Base-by-base conservation (phyloP, 2,329 filamentous ascomycete genomes). In the Aspergillus sp. region DNA sequence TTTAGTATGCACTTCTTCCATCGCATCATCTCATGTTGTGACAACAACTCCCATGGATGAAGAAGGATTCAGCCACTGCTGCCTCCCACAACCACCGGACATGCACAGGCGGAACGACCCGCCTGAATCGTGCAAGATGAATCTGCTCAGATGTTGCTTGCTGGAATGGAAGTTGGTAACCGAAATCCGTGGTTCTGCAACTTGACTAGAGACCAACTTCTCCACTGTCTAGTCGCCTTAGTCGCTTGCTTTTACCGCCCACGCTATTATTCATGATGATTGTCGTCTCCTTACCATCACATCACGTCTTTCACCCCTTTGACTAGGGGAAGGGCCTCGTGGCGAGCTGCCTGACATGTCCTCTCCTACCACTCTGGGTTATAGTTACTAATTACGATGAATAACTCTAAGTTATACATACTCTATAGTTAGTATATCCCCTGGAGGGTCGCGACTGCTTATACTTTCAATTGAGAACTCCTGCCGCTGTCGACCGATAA, bases 171-270 rank as follows among this genome's bases (percentile, higher is more conserved):
- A 19, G 25, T 3, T 28, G 15, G 25, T 50, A 30, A 38, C 15
- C 30, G 17, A 36, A n/a, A 49, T 51, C 61, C 52, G 65, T 67
- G 61, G 69, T 65, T 60, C 59, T 23, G 41, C 51, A 38, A 9
- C 36, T 17, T 36, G 49, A 49, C 58, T 61, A 61, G 57, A 54
- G 21, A 12, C 36, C 7, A 36, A 21, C 41, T 28, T 10, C 59
- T 53, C 70, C 70, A 72, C 69, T 38, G 23, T 60, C 69, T 72
- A 72, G 66, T 71, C 63, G 50, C 65, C 67, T 60, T 72, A 71
- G 65, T 64, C 60, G 59, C 36, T 13, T 65, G 65, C 65, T 65
- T 65, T 36, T 64, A 55, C 63, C 61, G 62, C 63, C 51, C 63
- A 45, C 65, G 47, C 23, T 49, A 25, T 50, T 15, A 25, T 50